These are phyloP conservation scores for Herpetomonas muscarum DNA, from an alignment of 208 protist species.

Conservation along the genomic window DNA sequence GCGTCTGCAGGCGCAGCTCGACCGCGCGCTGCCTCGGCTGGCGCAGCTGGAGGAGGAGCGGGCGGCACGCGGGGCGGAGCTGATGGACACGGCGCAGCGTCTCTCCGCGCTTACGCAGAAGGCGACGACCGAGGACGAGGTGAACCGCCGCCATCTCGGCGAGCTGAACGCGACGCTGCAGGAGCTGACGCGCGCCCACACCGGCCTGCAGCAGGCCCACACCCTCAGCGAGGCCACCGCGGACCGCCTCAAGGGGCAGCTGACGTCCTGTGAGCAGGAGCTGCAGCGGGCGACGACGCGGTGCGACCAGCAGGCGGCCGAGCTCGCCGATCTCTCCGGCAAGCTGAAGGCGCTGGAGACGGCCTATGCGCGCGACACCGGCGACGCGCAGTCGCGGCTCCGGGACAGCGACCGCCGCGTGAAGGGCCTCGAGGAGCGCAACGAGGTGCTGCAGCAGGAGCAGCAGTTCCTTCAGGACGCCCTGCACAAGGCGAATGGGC, in stretches of 20 bases:
- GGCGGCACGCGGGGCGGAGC: constrained; percentile 39
- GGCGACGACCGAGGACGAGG: constrained; percentile 32
- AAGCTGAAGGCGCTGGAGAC: constrained; percentile 39
- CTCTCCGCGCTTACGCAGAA: constrained; percentile 40
- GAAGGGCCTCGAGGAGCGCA: constrained; percentile 27
- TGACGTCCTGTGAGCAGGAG: constrained; percentile 28
- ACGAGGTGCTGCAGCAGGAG: constrained; percentile 29
- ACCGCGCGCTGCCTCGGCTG: constrained; percentile 41
- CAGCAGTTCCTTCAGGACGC: constrained; percentile 22
- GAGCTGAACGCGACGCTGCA: constrained; percentile 34
- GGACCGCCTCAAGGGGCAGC: constrained; percentile 34
- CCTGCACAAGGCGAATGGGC: constrained; percentile 8
- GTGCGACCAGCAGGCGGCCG: constrained; percentile 22
- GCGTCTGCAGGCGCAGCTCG: constrained; percentile 34
- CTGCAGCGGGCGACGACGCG: constrained; percentile 18
- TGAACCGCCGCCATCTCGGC: constrained; percentile 41
- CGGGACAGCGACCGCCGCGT: constrained; percentile 30
- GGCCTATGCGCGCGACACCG: constrained; percentile 21
- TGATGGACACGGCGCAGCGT: constrained; percentile 59
- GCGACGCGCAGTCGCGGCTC: constrained; percentile 23
- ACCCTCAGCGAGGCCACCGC: constrained; percentile 26
- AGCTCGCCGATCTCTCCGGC: constrained; percentile 16
- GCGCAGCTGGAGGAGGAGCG: constrained; percentile 51
- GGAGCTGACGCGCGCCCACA: constrained; percentile 34
- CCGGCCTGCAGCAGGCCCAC: constrained; percentile 32